Percentiles rank a stretch among this genome's conserved stretches.
These are phyloP conservation scores for Fusarium sp. DNA, from an alignment of 2,329 filamentous ascomycete genomes.

Conservation along the genomic window DNA sequence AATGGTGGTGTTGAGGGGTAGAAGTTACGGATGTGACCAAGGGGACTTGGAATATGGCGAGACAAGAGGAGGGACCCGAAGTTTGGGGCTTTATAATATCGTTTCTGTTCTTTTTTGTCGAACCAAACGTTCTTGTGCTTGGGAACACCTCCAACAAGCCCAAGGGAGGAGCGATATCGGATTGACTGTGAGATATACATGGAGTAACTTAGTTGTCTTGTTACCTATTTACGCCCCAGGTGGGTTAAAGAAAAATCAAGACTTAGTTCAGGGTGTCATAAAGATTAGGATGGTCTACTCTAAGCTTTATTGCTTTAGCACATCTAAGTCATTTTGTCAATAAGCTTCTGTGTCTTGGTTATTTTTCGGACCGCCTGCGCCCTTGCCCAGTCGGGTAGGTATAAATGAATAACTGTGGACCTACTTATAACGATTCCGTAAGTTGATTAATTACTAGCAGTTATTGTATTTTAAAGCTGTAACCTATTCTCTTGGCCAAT, in stretches of 20 bases:
- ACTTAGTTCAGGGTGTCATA: too few species aligned
- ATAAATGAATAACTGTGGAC: conserved; percentile 42
- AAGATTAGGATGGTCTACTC: too few species aligned
- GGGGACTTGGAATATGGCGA: not conserved
- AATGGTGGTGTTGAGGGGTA: conserved; percentile 16
- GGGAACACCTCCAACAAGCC: not conserved
- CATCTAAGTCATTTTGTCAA: too few species aligned
- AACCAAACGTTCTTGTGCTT: not conserved
- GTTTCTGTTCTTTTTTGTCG: not conserved
- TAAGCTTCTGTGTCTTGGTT: too few species aligned
- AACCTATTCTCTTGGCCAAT: not conserved
- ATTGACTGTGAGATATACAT: conserved; percentile 31
- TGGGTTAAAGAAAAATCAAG: not conserved
- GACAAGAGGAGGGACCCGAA: not conserved
- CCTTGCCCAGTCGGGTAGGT: not conserved
- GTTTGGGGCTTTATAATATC: not conserved
- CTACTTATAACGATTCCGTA: not conserved
- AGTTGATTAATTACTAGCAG: not conserved
- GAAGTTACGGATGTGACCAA: conserved; percentile 4
- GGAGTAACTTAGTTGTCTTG: not conserved
- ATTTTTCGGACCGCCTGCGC: too few species aligned
- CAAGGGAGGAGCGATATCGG: conserved; percentile 42
- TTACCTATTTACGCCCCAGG: not conserved
- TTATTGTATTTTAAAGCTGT: not conserved
- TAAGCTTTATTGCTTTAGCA: too few species aligned